Percentiles rank a stretch among this genome's conserved stretches.
Conservation (phyloP, 805 yeast species). For the Lipomyces sp. region DNA sequence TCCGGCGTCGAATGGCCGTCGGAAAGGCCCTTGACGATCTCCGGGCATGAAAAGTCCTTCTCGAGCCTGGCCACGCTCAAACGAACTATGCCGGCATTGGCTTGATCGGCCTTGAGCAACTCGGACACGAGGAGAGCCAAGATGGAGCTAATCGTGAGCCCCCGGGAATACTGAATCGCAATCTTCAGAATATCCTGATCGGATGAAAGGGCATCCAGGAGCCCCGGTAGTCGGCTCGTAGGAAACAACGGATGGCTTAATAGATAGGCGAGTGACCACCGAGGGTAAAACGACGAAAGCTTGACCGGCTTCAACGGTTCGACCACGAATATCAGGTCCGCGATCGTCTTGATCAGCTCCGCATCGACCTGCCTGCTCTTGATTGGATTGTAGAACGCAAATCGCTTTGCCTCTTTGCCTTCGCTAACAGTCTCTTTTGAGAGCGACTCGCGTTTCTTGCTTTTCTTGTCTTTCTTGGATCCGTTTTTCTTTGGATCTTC, state of each 20-base stretch:
- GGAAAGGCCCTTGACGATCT: slow-evolving; percentile 7
- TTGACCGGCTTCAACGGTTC: slow-evolving; percentile 26
- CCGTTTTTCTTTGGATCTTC: too few species aligned
- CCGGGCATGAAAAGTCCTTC: slow-evolving; percentile 12
- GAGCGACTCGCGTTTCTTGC: too few species aligned
- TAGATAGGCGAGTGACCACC: slow-evolving; percentile 62
- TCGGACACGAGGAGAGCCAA: not conserved
- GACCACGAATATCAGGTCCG: slow-evolving; percentile 35
- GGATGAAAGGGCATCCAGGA: slow-evolving; percentile 51
- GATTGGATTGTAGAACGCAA: slow-evolving; percentile 3
- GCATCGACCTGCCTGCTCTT: slow-evolving; percentile 29
- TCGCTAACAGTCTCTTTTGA: not conserved
- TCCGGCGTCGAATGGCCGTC: not conserved
- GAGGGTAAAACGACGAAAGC: slow-evolving; percentile 43
- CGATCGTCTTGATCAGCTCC: slow-evolving; percentile 28
- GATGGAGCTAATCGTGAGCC: slow-evolving; percentile 3
- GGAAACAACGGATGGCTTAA: slow-evolving; percentile 90
- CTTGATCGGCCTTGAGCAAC: not conserved
- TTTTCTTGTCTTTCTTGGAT: not conserved
- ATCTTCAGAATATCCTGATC: not conserved
- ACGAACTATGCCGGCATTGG: not conserved
- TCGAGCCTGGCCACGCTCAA: slow-evolving; percentile 2
- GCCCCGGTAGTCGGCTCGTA: slow-evolving; percentile 48
- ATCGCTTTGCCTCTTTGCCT: not conserved
- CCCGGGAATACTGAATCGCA: slow-evolving; percentile 4